Base-by-base conservation (phyloP, 768 basidiomycete genomes). In the Nidularia pulvinata region DNA sequence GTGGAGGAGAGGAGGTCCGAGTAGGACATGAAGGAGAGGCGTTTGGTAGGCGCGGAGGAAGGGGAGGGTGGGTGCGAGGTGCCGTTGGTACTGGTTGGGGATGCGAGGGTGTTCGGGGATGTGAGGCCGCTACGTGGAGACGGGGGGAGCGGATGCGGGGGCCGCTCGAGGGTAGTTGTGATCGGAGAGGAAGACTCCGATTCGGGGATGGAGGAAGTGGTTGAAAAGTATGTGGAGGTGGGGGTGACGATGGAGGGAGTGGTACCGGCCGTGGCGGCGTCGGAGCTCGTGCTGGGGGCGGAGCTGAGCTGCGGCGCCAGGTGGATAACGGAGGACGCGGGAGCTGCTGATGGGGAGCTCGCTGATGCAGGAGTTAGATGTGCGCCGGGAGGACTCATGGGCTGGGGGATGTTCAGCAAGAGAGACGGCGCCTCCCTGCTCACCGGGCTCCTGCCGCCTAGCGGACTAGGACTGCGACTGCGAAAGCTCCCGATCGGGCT, bases 11-110 rank as follows among this genome's bases (percentile, higher is more conserved):
- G 82, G 2, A 95, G 79, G 67, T 95, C 93, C 30, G 87, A 82
- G 68, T 95, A 95, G 3, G 92, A 90, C 70, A 95, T 82, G 77
- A 95, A 96, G 0, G 92, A 94, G 9, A 93, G 82, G 2, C 91
- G 86, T 61, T 93, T 92, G 32, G 74, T 73, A 2, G 77, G 67
- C 1, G 56, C 57, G 50, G 78, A 73, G 1, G 77, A 74, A 4
- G 84, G 79, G 9, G 82, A 82, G 75, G 7, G 76, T 73, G 50
- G 61, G 62, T 14, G 59, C 34, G 47, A 51, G 9, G 45, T 46
- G 55, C 42, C 58, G 65, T 52, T 7, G 7, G 37, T n/a, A 45
- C 55, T 45, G 3, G n/a, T 7, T 7, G 37, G 56, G 52, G 44
- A 36, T 54, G n/a, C 51, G 56, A 48, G 54, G 55, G 30, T 42